Conservation (phyloP, 208 protist genomes). For the Leishmania turanica region DNA sequence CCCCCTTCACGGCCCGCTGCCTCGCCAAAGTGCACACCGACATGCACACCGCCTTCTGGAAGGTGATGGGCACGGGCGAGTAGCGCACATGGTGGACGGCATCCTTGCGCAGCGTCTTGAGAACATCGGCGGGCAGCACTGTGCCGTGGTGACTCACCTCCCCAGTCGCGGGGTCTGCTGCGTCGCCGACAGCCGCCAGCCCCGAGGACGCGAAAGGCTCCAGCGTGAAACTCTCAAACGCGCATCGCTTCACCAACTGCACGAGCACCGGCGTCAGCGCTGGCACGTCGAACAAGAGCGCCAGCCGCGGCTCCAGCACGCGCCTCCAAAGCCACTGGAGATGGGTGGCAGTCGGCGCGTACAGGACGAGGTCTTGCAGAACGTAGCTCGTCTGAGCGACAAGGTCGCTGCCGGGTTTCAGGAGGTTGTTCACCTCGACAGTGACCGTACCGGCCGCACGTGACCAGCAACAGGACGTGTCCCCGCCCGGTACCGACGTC, state of each 20-base stretch:
- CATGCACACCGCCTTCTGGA: conserved; percentile 56
- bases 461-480: conserved; percentile 59
- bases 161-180: neutral
- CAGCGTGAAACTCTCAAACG: conserved; percentile 41
- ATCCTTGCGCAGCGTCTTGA: conserved; percentile 48
- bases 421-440: conserved; percentile 47
- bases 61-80: conserved; percentile 47
- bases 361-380: conserved; percentile 84
- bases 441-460: conserved; percentile 53
- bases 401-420: conserved; percentile 54
- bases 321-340: conserved; percentile 70
- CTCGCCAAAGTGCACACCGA: conserved; percentile 44
- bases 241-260: conserved; percentile 74
- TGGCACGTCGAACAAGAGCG: conserved; percentile 40
- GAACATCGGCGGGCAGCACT: conserved; percentile 57
- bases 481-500: conserved; percentile 15
- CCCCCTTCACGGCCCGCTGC: conserved; percentile 44
- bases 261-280: conserved; percentile 56
- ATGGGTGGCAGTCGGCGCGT: conserved; percentile 67
- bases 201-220: conserved; percentile 6
- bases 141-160: conserved; percentile 37
- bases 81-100: conserved; percentile 54
- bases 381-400: conserved; percentile 55
- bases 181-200: neutral
- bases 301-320: conserved; percentile 48